Evolutionary conservation across 306 rosid genomes (phyloP).

Genomic region (Cucumis sativus): Cucumber_9930_V3 NC_026657.2:5684001-5684500

Average conservation of each 20-base stretch:
- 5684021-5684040: constrained; percentile 86
- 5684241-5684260: not conserved
- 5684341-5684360: not conserved
- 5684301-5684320: not conserved
- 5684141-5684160: constrained; percentile 61
- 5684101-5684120: constrained; percentile 66
- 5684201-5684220: constrained; percentile 68
- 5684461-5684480: not conserved
- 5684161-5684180: constrained; percentile 54
- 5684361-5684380: not conserved
- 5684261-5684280: not conserved
- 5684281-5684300: not conserved
- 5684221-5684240: not conserved
- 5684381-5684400: not conserved
- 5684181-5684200: constrained; percentile 45
- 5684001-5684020: constrained; percentile 89
- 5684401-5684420: not conserved
- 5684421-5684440: not conserved
- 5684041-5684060: constrained; percentile 76
- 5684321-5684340: no score
- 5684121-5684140: constrained; percentile 66
- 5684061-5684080: constrained; percentile 26
- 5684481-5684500: constrained; percentile 9
- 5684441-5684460: not conserved
- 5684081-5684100: constrained; percentile 30